Percentiles rank a stretch among this genome's conserved stretches.
These are phyloP conservation scores for Calonectria ilicicola DNA, from an alignment of 2,329 filamentous ascomycete species.

Conservation along the genomic window DNA sequence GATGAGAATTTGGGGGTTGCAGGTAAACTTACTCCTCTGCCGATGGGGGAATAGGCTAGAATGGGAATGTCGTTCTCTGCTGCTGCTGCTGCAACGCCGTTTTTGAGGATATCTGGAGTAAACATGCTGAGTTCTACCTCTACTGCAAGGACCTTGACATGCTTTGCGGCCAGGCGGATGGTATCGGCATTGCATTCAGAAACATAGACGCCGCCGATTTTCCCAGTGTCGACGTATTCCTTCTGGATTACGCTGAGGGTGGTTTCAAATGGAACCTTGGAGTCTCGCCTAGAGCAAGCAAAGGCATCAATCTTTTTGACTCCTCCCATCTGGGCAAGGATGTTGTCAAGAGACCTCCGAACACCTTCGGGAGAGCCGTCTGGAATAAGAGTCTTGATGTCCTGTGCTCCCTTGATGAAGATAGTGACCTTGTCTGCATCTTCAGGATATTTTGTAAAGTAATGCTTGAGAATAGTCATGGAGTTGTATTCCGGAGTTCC, in stretches of 20 bases:
- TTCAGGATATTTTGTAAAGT: slow-evolving; percentile 73
- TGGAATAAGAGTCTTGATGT: slow-evolving; percentile 49
- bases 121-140: slow-evolving; percentile 68
- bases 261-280: slow-evolving; percentile 56
- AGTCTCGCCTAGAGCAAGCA: slow-evolving; percentile 68
- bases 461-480: slow-evolving; percentile 70
- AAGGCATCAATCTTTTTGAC: slow-evolving; percentile 72
- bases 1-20: neutral
- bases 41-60: slow-evolving; percentile 79
- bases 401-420: slow-evolving; percentile 69
- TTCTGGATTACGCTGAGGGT: slow-evolving; percentile 57
- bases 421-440: slow-evolving; percentile 72
- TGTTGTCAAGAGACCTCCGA: slow-evolving; percentile 66
- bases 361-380: slow-evolving; percentile 67
- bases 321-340: slow-evolving; percentile 55
- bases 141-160: slow-evolving; percentile 58
- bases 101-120: slow-evolving; percentile 59
- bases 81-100: slow-evolving; percentile 67
- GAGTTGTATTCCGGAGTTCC: slow-evolving; percentile 68
- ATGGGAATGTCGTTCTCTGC: slow-evolving; percentile 75
- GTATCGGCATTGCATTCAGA: slow-evolving; percentile 63
- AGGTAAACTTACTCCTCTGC: slow-evolving; percentile 59
- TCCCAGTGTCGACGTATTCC: slow-evolving; percentile 64
- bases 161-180: slow-evolving; percentile 59
- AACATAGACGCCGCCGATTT: slow-evolving; percentile 63